phyloP scores from a whole-genome alignment of 768 basidiomycete species.

The Boletus speciosus region DNA sequence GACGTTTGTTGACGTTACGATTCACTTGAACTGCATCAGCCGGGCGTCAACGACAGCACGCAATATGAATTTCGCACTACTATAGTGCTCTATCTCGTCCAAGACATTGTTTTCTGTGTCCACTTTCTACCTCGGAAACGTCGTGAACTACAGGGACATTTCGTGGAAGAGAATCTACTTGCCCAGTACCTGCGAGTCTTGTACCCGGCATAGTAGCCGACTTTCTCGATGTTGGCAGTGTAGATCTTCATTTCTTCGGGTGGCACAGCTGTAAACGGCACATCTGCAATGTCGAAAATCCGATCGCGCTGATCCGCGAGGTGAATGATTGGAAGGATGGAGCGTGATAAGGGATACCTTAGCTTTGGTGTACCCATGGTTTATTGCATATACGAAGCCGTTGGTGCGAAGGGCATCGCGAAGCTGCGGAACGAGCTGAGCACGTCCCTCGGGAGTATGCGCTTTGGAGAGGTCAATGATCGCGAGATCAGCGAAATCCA shows the following conservation, averaged over 20 bases:
- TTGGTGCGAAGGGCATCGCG: conserved; percentile 43
- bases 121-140: conserved; percentile 42
- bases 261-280: conserved; percentile 41
- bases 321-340: not conserved
- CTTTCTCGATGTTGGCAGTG: conserved; percentile 35
- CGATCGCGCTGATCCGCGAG: conserved; percentile 35
- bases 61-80: conserved; percentile 35
- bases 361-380: conserved; percentile 38
- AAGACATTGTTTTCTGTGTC: conserved; percentile 45
- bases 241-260: conserved; percentile 42
- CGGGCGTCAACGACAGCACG: not conserved
- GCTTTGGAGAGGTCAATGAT: conserved; percentile 49
- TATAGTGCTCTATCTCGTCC: conserved; percentile 65
- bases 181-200: conserved; percentile 50
- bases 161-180: not conserved
- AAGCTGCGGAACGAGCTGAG: conserved; percentile 39
- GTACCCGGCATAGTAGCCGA: conserved; percentile 48
- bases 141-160: not conserved
- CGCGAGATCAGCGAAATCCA: conserved; percentile 48
- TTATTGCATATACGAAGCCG: conserved; percentile 41
- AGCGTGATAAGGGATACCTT: conserved; percentile 19
- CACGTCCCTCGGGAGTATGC: conserved; percentile 38
- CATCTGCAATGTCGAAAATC: conserved; percentile 47
- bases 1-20: conserved; percentile 39
- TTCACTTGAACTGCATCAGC: conserved; percentile 37